Evolutionary conservation across 352 stramenopile species (phyloP).

Genomic region (Phytopythium boreale): DNA sequence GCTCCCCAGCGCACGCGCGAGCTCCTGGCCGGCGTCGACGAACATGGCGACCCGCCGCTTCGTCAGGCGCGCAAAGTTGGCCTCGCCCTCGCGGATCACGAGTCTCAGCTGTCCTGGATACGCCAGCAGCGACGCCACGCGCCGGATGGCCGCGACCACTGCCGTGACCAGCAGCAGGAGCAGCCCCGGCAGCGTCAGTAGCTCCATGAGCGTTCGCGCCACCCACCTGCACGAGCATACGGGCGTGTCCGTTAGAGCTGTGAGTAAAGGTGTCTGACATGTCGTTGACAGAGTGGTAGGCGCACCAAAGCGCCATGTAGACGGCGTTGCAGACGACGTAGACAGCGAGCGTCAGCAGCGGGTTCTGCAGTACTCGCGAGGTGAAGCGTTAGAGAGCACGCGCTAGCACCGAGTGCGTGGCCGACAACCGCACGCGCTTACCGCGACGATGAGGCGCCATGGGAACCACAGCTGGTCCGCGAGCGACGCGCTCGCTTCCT

Average conservation of each 20-base stretch:
- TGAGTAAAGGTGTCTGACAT: too few species aligned
- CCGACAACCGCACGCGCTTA: constrained; percentile 14
- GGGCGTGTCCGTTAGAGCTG: not conserved
- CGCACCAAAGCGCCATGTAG: constrained; percentile 56
- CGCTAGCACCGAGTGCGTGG: not conserved
- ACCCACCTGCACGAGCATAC: constrained; percentile 23
- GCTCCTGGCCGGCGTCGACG: constrained; percentile 51
- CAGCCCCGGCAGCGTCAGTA: constrained; percentile 55
- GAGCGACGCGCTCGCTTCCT: constrained; percentile 23
- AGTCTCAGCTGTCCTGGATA: constrained; percentile 75
- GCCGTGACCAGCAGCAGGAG: constrained; percentile 37
- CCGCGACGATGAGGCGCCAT: constrained; percentile 56
- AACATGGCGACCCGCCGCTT: constrained; percentile 73
- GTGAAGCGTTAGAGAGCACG: not conserved
- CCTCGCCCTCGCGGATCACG: constrained; percentile 77
- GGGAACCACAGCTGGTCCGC: constrained; percentile 73
- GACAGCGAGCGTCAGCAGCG: constrained; percentile 40
- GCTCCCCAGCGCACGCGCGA: constrained; percentile 33
- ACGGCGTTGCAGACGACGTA: constrained; percentile 55
- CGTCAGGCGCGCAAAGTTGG: constrained; percentile 67
- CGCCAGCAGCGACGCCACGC: constrained; percentile 53
- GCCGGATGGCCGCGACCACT: constrained; percentile 34
- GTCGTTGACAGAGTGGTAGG: not conserved
- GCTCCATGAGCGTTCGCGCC: constrained; percentile 37
- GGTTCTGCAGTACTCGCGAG: constrained; percentile 29